A percentile compares a stretch with the other conserved stretches of the same genome.
phyloP scores from a whole-genome alignment of 257 asterid genomes.

The Gardenia jasminoides region DNA sequence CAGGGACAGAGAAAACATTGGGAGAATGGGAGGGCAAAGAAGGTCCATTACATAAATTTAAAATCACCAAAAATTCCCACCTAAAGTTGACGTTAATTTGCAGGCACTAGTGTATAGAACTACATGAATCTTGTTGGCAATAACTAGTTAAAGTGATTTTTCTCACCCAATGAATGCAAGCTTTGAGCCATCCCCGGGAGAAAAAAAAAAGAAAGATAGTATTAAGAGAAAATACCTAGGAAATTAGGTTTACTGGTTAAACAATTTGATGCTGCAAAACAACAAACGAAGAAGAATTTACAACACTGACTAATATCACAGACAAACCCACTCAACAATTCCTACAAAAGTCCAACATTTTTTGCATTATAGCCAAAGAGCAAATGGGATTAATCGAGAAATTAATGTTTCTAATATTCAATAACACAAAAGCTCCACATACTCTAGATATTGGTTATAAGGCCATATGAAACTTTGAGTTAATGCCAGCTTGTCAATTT shows the following conservation, averaged over 20 bases:
- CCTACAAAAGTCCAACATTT: too few relatives aligned
- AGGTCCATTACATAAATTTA: too few relatives aligned
- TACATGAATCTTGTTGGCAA: not conserved
- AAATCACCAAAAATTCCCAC: not conserved
- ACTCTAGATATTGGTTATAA: too few relatives aligned
- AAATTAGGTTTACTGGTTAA: not conserved
- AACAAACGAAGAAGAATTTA: too few relatives aligned
- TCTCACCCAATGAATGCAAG: not conserved
- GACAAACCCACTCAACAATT: too few relatives aligned
- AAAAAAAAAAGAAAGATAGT: not conserved
- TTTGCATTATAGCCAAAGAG: too few relatives aligned
- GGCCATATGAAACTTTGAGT: too few relatives aligned
- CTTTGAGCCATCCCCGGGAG: not conserved
- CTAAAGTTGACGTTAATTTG: not conserved
- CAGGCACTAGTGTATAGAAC: not conserved
- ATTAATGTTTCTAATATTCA: too few relatives aligned
- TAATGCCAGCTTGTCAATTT: not conserved
- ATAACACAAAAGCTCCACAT: too few relatives aligned
- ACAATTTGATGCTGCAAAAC: too few relatives aligned
- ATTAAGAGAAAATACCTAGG: not conserved
- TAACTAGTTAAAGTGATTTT: not conserved
- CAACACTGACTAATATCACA: too few relatives aligned
- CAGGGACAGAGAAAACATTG: not conserved
- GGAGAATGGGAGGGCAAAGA: not conserved
- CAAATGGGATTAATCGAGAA: too few relatives aligned